These are phyloP conservation scores for Xylaria sp. DNA, from an alignment of 2,329 filamentous ascomycete genomes.

Conservation along the genomic window DNA sequence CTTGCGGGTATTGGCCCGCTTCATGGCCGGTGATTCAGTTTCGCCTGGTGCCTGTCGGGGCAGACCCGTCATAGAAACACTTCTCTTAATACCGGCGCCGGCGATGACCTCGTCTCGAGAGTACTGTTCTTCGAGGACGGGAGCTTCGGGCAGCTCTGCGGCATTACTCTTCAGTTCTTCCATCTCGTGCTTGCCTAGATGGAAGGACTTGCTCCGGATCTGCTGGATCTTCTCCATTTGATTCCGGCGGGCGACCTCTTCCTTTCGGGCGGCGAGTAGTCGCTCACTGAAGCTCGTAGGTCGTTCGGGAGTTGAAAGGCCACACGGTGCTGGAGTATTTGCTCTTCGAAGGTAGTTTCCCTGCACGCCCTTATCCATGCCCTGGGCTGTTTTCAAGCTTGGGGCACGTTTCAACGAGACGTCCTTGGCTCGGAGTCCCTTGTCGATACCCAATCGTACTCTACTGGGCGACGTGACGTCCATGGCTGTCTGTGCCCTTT, in stretches of 20 bases:
- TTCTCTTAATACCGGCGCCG: constrained; percentile 37
- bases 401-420: constrained; percentile 76
- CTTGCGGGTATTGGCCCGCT: constrained; percentile 14
- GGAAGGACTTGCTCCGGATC: constrained; percentile 52
- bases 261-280: constrained; percentile 62
- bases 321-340: constrained; percentile 34
- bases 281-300: constrained; percentile 74
- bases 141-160: constrained; percentile 47
- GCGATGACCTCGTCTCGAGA: constrained; percentile 59
- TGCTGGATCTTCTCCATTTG: constrained; percentile 48
- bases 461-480: constrained; percentile 71
- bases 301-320: constrained; percentile 29
- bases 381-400: constrained; percentile 37
- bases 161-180: constrained; percentile 55
- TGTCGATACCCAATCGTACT: constrained; percentile 81
- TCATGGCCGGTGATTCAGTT: constrained; percentile 19
- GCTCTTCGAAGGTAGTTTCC: constrained; percentile 42
- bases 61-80: constrained; percentile 38
- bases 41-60: constrained; percentile 20
- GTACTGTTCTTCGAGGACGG: constrained; percentile 47
- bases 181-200: constrained; percentile 53
- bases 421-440: constrained; percentile 73
- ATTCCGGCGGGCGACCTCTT: constrained; percentile 49
- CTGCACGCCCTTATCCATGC: constrained; percentile 28
- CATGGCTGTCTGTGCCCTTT: constrained; percentile 44